phyloP scores from a whole-genome alignment of 2,329 filamentous ascomycete genomes.

The Aspergillus tanneri region DNA sequence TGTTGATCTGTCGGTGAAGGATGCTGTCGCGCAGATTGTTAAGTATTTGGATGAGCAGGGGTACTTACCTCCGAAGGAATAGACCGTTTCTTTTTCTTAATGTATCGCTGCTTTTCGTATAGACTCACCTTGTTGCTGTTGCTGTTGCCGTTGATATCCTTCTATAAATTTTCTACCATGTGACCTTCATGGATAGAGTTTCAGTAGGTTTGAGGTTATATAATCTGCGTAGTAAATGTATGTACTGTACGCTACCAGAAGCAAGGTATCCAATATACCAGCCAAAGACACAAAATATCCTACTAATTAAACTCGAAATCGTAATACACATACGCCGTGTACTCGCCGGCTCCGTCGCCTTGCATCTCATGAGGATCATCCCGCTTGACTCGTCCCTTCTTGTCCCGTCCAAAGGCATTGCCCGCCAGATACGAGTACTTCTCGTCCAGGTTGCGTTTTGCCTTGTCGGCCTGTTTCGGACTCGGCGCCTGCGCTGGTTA shows the following conservation, averaged over 20 bases:
- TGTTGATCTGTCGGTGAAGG: constrained; percentile 78
- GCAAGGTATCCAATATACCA: constrained; percentile 11
- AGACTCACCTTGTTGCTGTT: constrained; percentile 4
- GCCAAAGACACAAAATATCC: background rate
- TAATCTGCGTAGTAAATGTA: constrained; percentile 5
- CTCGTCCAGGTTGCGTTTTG: constrained; percentile 74
- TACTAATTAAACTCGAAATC: constrained; percentile 73
- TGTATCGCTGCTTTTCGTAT: constrained; percentile 1
- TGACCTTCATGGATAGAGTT: too few species aligned
- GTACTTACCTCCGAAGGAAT: constrained; percentile 49
- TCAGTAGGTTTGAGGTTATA: too few species aligned
- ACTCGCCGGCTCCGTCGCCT: constrained; percentile 72
- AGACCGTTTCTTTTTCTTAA: constrained; percentile 16
- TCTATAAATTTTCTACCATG: background rate
- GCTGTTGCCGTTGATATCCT: background rate
- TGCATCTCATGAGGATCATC: constrained; percentile 91
- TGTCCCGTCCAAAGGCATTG: constrained; percentile 90
- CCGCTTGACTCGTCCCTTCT: constrained; percentile 86
- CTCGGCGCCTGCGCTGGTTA: constrained; percentile 61
- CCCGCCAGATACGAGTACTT: constrained; percentile 90
- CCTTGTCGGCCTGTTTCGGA: constrained; percentile 76
- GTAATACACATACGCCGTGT: constrained; percentile 96
- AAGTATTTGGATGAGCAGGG: constrained; percentile 72
- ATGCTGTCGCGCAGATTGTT: constrained; percentile 82
- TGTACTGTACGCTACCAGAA: constrained; percentile 17